Evolutionary conservation across 179 eudicot genomes (phyloP).

Genomic region (Patellifolia procumbens): DNA sequence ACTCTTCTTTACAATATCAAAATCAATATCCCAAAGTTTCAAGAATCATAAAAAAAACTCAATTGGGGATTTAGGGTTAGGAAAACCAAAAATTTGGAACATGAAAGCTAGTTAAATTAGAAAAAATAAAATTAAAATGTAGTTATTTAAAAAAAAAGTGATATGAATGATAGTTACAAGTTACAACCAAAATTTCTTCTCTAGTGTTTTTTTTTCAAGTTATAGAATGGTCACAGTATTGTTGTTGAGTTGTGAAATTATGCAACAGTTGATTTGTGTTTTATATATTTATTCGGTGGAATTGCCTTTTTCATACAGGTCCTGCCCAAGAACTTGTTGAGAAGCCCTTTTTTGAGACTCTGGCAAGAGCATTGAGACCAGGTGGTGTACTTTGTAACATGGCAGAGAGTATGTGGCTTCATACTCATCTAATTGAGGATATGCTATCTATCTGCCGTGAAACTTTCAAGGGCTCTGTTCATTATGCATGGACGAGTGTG

Average conservation of each 20-base stretch:
- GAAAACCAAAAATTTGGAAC: too few relatives aligned
- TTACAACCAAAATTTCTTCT: too few relatives aligned
- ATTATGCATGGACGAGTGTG: conserved; percentile 95
- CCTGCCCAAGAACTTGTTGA: conserved; percentile 94
- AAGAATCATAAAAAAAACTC: too few relatives aligned
- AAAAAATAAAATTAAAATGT: too few relatives aligned
- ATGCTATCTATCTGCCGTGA: conserved; percentile 74
- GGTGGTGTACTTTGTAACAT: conserved; percentile 97
- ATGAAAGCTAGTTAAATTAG: too few relatives aligned
- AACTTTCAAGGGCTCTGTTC: conserved; percentile 85
- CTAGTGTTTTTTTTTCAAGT: background rate
- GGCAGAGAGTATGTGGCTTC: conserved; percentile 99
- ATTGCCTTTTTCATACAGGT: conserved; percentile 43
- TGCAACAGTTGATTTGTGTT: background rate
- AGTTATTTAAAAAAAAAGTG: too few relatives aligned
- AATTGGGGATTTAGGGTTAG: too few relatives aligned
- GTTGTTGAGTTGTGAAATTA: background rate
- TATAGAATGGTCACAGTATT: background rate
- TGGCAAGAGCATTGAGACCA: conserved; percentile 84
- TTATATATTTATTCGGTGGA: background rate
- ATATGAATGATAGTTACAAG: too few relatives aligned
- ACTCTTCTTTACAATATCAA: too few relatives aligned
- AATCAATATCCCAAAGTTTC: too few relatives aligned
- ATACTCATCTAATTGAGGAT: conserved; percentile 91
- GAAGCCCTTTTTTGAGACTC: conserved; percentile 79